Percentiles rank a stretch among this genome's conserved stretches.
Evolutionary conservation across 805 yeast genomes (phyloP).

Genomic region (Jamesozyma rosinii): DNA sequence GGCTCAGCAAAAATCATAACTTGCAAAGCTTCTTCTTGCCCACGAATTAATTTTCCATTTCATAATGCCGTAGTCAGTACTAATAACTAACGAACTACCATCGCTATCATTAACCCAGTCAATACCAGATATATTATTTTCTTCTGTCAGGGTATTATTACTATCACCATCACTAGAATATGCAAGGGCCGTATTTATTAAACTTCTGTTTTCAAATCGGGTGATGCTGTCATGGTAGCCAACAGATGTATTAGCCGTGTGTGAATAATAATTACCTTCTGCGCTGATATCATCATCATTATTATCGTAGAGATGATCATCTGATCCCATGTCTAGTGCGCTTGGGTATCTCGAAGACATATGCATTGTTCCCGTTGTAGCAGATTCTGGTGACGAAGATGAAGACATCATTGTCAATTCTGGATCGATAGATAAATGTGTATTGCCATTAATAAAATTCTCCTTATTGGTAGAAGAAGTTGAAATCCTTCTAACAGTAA

Average conservation of each 20-base stretch:
- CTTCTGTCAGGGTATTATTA: slow-evolving; percentile 19
- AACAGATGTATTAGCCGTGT: not conserved
- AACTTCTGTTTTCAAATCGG: not conserved
- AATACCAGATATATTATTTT: slow-evolving; percentile 51
- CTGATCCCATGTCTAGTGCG: not conserved
- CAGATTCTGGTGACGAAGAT: not conserved
- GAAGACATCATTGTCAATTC: not conserved
- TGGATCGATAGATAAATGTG: not conserved
- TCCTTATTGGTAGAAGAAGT: not conserved
- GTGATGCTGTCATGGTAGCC: not conserved
- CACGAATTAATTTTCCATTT: slow-evolving; percentile 62
- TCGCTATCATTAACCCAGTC: slow-evolving; percentile 45
- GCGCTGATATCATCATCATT: not conserved
- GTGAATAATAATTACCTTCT: not conserved
- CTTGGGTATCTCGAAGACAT: not conserved
- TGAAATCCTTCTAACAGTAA: slow-evolving; percentile 4
- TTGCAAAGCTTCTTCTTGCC: slow-evolving; percentile 53
- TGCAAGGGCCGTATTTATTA: slow-evolving; percentile 1
- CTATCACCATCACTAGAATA: slow-evolving; percentile 5
- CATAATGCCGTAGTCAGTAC: slow-evolving; percentile 57
- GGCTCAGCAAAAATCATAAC: slow-evolving; percentile 38
- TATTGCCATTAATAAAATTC: not conserved
- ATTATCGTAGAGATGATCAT: not conserved
- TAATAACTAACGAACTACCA: slow-evolving; percentile 49
- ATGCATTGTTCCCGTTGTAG: not conserved